phyloP scores from a whole-genome alignment of 331 rosid genomes.

The Telfairia occidentalis region DNA sequence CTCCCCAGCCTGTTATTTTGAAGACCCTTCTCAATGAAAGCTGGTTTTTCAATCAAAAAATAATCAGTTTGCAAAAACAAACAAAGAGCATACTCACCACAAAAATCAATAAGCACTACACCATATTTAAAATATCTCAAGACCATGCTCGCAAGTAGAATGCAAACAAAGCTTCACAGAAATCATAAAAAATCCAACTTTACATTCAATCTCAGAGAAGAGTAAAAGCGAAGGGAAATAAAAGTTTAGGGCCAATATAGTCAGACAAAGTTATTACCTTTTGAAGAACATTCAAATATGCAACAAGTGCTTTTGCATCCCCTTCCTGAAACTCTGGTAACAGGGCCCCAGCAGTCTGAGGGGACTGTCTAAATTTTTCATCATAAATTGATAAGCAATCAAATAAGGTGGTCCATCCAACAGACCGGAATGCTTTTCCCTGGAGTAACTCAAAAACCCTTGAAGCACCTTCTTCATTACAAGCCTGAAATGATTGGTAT shows the following conservation, averaged over 20 bases:
- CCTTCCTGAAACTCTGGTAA: conserved; percentile 90
- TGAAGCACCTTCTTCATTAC: conserved; percentile 82
- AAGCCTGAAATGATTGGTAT: conserved; percentile 48
- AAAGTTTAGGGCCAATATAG: not conserved
- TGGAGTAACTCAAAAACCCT: conserved; percentile 89
- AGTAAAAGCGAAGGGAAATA: not conserved
- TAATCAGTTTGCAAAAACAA: not conserved
- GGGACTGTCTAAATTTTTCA: conserved; percentile 87
- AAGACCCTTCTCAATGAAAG: not conserved
- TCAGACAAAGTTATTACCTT: conserved; percentile 36
- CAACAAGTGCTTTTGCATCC: conserved; percentile 92
- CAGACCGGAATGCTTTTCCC: conserved; percentile 90
- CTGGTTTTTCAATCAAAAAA: not conserved
- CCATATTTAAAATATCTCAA: not conserved
- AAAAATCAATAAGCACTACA: not conserved
- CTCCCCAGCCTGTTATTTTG: not conserved
- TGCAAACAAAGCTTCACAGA: not conserved
- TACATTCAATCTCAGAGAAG: not conserved
- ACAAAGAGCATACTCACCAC: not conserved
- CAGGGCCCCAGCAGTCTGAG: conserved; percentile 74
- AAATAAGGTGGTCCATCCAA: conserved; percentile 97
- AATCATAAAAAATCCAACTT: not conserved
- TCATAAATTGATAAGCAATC: conserved; percentile 85
- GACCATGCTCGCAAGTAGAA: not conserved
- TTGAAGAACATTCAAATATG: conserved; percentile 77